Evolutionary conservation across 441 rosid species (phyloP), one percentile per base, ranked within the genome.

Genomic region (Daphne laureola): DNA sequence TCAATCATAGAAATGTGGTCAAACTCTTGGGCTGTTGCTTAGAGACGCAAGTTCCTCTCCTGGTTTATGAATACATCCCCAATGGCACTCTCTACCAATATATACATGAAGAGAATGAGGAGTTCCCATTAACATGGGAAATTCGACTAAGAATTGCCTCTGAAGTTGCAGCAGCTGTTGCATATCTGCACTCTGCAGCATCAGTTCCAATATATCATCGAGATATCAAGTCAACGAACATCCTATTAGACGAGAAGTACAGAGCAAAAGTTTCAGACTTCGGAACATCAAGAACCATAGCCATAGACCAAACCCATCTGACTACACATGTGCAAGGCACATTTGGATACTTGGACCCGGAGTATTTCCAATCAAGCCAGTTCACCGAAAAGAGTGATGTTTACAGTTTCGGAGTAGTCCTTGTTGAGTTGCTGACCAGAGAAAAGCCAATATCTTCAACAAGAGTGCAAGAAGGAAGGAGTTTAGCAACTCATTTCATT

Each of bases 341-440:
- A 1, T 69, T 72, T 7, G 83, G 80, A 8, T 78, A 78, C 62
- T 49, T 75, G 2, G 83, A 74, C 49, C 78, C 82, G 0, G 73
- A 77, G 54, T 77, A 77, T 49, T 62, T 71, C 3, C 50, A 36
- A 8, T 40, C 67, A 0, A 49, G 52, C n/a, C 54, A 63, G 21
- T 60, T 68, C 0, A 73, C 78, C 0, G 80, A 76, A 25, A 76
- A 72, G 53, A 68, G 74, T 0, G 77, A 75, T 54, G 78, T 76
- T 4, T 76, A 62, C 46, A 69, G 78, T 1, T 76, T 70, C 11
- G 81, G 78, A 12, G 81, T 72, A 0, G 78, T 76, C 11, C 71
- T 76, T 2, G 71, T 67, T 44, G 80, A 76, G 62, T 63, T 73
- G 4, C 9, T 76, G 14, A 61, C 58, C 0, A 62, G 71, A 16